Conservation (phyloP, 768 basidiomycete genomes). For the Collybia sp. region DNA sequence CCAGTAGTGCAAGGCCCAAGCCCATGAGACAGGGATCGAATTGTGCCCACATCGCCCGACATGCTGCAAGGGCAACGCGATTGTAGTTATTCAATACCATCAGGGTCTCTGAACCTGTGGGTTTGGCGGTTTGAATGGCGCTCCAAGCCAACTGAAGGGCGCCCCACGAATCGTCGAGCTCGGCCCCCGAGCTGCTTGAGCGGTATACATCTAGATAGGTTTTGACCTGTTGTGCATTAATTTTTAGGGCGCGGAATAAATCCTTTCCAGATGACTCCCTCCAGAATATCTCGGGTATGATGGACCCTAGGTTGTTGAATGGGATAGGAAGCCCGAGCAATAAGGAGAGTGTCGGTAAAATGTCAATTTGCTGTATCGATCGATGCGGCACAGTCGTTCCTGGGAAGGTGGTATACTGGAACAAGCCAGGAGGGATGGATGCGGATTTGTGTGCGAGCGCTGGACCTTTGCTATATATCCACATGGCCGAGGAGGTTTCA, state of each 20-base stretch:
- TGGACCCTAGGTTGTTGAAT: constrained; percentile 87
- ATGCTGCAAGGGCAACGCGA: constrained; percentile 57
- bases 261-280: constrained; percentile 31
- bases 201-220: constrained; percentile 77
- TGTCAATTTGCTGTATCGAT: constrained; percentile 86
- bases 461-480: constrained; percentile 85
- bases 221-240: constrained; percentile 75
- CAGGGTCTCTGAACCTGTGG: constrained; percentile 24
- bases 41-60: constrained; percentile 91
- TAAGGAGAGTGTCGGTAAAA: constrained; percentile 84
- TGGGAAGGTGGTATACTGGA: constrained; percentile 58
- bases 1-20: constrained; percentile 63
- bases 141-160: constrained; percentile 44
- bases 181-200: constrained; percentile 59
- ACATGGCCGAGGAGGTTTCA: constrained; percentile 83
- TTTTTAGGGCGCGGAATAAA: constrained; percentile 55
- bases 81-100: constrained; percentile 48
- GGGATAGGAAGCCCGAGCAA: constrained; percentile 92
- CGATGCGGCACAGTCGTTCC: constrained; percentile 51
- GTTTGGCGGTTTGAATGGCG: constrained; percentile 17
- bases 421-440: constrained; percentile 41
- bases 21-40: constrained; percentile 81
- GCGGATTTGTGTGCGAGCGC: constrained; percentile 33
- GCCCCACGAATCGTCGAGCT: constrained; percentile 66
- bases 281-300: constrained; percentile 91